Evolutionary conservation across 306 rosid genomes (phyloP).

Genomic region (Lathyrus tuberosus): DNA sequence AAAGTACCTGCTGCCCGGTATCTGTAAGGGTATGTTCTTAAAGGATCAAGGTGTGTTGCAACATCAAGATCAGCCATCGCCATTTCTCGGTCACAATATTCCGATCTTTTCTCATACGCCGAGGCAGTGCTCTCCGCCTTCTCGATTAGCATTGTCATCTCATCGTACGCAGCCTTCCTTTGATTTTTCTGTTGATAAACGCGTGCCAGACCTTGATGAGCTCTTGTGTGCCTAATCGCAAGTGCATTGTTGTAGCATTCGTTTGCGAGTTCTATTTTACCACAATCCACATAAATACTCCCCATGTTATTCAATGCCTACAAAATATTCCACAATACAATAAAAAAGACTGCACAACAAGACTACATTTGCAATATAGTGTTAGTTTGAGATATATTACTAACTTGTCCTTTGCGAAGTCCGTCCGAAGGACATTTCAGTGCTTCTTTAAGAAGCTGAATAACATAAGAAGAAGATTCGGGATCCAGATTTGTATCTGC

Average conservation of each 20-base stretch:
- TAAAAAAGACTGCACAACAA: slow-evolving; percentile 36
- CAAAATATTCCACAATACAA: slow-evolving; percentile 40
- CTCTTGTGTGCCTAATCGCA: slow-evolving; percentile 86
- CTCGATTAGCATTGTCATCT: slow-evolving; percentile 82
- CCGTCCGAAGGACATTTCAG: slow-evolving; percentile 87
- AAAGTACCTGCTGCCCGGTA: slow-evolving; percentile 86
- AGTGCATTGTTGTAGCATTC: slow-evolving; percentile 81
- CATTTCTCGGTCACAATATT: slow-evolving; percentile 76
- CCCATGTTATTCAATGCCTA: slow-evolving; percentile 86
- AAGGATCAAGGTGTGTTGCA: slow-evolving; percentile 71
- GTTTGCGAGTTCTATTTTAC: slow-evolving; percentile 65
- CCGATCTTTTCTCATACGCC: slow-evolving; percentile 87
- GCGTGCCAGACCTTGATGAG: slow-evolving; percentile 87
- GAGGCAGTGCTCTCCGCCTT: slow-evolving; percentile 73
- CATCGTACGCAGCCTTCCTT: slow-evolving; percentile 72
- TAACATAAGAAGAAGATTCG: slow-evolving; percentile 61
- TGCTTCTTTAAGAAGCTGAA: slow-evolving; percentile 76
- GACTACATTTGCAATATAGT: slow-evolving; percentile 4
- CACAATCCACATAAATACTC: slow-evolving; percentile 74
- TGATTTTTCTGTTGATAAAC: slow-evolving; percentile 71
- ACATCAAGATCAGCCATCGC: slow-evolving; percentile 72
- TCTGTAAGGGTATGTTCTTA: slow-evolving; percentile 84
- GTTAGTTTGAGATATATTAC: slow-evolving; percentile 20
- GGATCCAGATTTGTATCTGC: slow-evolving; percentile 71
- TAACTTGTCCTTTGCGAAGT: slow-evolving; percentile 91